These are phyloP conservation scores for Centaurea solstitialis DNA, from an alignment of 129 eudicot genomes.

Conservation along the genomic window DNA sequence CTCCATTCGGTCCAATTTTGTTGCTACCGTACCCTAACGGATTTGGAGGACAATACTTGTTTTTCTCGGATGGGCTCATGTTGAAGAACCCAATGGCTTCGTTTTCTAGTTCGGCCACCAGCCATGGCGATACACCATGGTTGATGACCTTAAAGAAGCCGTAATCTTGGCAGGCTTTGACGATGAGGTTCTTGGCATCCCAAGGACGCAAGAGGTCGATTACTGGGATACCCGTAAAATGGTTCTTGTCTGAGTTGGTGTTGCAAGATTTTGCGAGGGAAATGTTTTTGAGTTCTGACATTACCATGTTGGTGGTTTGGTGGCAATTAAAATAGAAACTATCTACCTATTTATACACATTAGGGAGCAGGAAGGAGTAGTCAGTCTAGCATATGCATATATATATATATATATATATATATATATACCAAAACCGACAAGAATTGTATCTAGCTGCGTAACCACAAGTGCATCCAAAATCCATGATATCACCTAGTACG, in stretches of 20 bases:
- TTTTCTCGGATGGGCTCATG: constrained; percentile 37
- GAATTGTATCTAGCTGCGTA: not conserved
- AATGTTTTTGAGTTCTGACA: constrained; percentile 32
- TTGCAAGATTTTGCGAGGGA: constrained; percentile 35
- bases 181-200: constrained; percentile 39
- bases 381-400: not conserved
- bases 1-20: constrained; percentile 59
- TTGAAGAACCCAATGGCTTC: constrained; percentile 51
- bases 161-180: constrained; percentile 56
- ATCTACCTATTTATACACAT: constrained; percentile 30
- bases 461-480: not conserved
- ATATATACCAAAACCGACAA: not conserved
- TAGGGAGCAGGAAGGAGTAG: constrained; percentile 7
- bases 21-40: constrained; percentile 57
- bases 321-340: constrained; percentile 10
- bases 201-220: constrained; percentile 46
- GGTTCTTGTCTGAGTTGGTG: not conserved
- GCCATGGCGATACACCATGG: constrained; percentile 48
- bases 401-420: not conserved
- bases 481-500: not conserved
- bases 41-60: constrained; percentile 36
- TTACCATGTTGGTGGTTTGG: constrained; percentile 48
- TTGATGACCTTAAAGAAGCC: constrained; percentile 64
- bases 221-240: constrained; percentile 37
- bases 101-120: constrained; percentile 35